phyloP scores from a whole-genome alignment of 2,329 filamentous ascomycete species.

The Madurella fahalii region DNA sequence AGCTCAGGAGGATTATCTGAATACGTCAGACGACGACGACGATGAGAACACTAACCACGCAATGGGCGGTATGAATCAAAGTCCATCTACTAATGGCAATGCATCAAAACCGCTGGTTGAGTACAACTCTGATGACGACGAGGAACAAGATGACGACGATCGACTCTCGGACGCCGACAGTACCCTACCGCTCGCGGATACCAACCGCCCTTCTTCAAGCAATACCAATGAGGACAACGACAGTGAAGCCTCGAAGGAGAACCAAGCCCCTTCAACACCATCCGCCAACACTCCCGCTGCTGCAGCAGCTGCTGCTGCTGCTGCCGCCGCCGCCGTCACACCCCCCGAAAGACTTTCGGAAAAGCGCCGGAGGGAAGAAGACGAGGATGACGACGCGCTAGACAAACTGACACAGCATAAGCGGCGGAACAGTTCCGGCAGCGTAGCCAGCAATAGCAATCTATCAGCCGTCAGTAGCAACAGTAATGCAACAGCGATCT shows the following conservation, averaged over 20 bases:
- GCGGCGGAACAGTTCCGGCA: slow-evolving; percentile 53
- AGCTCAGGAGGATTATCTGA: slow-evolving; percentile 91
- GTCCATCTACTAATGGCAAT: slow-evolving; percentile 51
- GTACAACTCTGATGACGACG: slow-evolving; percentile 80
- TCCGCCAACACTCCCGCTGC: slow-evolving; percentile 23
- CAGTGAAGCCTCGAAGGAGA: slow-evolving; percentile 21
- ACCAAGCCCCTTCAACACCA: slow-evolving; percentile 29
- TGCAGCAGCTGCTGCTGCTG: slow-evolving; percentile 1
- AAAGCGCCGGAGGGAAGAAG: slow-evolving; percentile 87
- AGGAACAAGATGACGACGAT: slow-evolving; percentile 52
- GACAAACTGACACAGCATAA: slow-evolving; percentile 70
- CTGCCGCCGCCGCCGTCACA: slow-evolving; percentile 42
- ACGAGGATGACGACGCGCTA: slow-evolving; percentile 91
- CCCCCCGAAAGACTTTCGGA: slow-evolving; percentile 78
- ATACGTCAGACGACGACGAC: slow-evolving; percentile 81
- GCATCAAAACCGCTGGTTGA: slow-evolving; percentile 77
- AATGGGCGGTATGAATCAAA: slow-evolving; percentile 24
- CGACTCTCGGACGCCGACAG: slow-evolving; percentile 34
- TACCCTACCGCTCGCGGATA: slow-evolving; percentile 21
- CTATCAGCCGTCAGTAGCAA: not conserved
- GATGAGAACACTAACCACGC: slow-evolving; percentile 34
- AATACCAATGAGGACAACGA: not conserved
- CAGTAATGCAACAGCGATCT: not conserved
- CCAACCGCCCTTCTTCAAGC: slow-evolving; percentile 21
- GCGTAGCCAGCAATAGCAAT: slow-evolving; percentile 29